Evolutionary conservation across 306 rosid species (phyloP).

Genomic region (Castanea mollissima): DNA sequence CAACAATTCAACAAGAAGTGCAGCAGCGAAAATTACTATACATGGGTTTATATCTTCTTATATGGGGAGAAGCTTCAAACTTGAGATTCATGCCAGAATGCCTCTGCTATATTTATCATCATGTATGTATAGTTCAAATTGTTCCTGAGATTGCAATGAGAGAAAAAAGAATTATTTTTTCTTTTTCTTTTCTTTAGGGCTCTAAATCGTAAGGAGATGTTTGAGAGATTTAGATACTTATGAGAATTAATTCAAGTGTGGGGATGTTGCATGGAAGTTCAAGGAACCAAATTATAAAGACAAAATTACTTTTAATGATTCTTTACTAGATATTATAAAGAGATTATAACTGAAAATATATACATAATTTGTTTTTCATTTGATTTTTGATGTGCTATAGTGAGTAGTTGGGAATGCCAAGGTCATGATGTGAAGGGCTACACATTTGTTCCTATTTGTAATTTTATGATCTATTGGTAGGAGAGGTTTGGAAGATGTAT

Average conservation of each 20-base stretch:
- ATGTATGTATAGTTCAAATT: conserved; percentile 50
- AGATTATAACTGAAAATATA: not conserved
- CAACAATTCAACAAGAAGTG: conserved; percentile 92
- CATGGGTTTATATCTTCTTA: conserved; percentile 96
- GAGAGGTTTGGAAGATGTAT: not conserved
- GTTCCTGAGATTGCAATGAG: not conserved
- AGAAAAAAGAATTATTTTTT: not conserved
- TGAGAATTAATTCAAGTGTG: not conserved
- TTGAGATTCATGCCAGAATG: conserved; percentile 99
- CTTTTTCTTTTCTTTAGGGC: not conserved
- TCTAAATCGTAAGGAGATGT: not conserved
- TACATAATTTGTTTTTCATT: not conserved
- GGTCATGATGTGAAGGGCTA: not conserved
- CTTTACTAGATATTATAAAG: not conserved
- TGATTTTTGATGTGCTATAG: not conserved
- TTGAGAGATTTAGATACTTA: not conserved
- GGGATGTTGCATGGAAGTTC: not conserved
- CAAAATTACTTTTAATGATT: not conserved
- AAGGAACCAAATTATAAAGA: not conserved
- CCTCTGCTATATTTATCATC: conserved; percentile 96
- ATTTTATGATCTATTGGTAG: not conserved
- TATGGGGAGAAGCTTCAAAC: conserved; percentile 99
- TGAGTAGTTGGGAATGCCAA: not conserved
- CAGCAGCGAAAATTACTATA: conserved; percentile 88
- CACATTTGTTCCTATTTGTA: not conserved